These are phyloP conservation scores for Solanum sitiens DNA, from an alignment of 257 asterid species.

Conservation along the genomic window DNA sequence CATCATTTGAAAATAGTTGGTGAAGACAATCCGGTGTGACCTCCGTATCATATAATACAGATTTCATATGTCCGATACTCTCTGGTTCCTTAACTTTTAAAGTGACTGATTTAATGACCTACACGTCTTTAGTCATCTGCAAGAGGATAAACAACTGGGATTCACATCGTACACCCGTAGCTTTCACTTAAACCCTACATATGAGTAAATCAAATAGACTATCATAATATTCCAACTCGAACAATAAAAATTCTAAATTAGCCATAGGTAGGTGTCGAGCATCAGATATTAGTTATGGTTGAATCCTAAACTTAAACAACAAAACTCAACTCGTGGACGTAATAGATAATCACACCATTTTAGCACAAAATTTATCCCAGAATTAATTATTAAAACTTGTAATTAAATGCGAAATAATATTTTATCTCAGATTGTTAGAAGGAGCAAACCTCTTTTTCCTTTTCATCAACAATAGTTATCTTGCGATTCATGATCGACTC, in stretches of 20 bases:
- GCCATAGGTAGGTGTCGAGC: not conserved
- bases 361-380: no score
- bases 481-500: not conserved
- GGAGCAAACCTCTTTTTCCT: not conserved
- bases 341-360: not conserved
- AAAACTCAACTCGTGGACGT: not conserved
- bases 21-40: not conserved
- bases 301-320: not conserved
- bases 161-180: no score
- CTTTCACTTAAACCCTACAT: no score
- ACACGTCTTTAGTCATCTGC: no score
- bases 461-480: not conserved
- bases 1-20: not conserved
- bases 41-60: not conserved
- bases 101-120: no score
- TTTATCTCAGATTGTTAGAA: not conserved
- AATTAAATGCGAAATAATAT: not conserved
- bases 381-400: no score
- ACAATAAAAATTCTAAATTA: not conserved
- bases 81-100: not conserved
- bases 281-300: not conserved
- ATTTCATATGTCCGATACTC: no score
- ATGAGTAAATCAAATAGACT: no score
- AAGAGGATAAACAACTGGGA: no score
- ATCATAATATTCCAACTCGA: no score